Percentiles rank a stretch among this genome's conserved stretches.
phyloP scores from a whole-genome alignment of 2,329 filamentous ascomycete genomes.

The Colletotrichum echinochloae region DNA sequence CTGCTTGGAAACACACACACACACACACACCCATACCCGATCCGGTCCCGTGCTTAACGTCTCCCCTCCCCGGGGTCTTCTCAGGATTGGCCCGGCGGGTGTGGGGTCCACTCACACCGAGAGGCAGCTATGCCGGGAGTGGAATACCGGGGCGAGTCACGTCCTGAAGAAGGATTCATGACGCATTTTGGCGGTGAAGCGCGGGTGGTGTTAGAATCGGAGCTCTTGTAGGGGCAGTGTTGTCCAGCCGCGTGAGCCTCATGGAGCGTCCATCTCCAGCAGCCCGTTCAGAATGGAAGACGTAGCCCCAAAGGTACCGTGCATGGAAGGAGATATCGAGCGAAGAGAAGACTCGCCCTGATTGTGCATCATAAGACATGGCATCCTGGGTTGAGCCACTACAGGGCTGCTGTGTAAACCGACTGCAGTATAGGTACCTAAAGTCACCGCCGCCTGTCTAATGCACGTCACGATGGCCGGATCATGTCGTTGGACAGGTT shows the following conservation, averaged over 20 bases:
- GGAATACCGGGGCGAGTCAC: constrained; percentile 19
- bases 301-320: too few species aligned
- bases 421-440: neutral
- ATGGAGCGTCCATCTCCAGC: too few species aligned
- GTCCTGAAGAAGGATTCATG: constrained; percentile 17
- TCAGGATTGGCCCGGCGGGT: constrained; percentile 15
- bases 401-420: neutral
- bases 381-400: neutral
- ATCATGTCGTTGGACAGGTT: constrained; percentile 33
- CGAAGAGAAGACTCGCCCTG: too few species aligned
- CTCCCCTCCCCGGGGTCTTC: neutral
- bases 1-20: neutral
- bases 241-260: too few species aligned
- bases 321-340: too few species aligned
- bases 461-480: constrained; percentile 41
- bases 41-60: constrained; percentile 13
- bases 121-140: neutral
- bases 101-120: constrained; percentile 1
- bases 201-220: neutral
- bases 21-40: neutral
- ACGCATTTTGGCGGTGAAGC: constrained; percentile 37
- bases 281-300: too few species aligned
- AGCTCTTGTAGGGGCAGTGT: too few species aligned
- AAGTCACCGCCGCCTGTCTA: constrained; percentile 13
- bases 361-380: neutral